Base-by-base conservation (phyloP, 352 stramenopile genomes). In the Globisporangium barbulae region DNA sequence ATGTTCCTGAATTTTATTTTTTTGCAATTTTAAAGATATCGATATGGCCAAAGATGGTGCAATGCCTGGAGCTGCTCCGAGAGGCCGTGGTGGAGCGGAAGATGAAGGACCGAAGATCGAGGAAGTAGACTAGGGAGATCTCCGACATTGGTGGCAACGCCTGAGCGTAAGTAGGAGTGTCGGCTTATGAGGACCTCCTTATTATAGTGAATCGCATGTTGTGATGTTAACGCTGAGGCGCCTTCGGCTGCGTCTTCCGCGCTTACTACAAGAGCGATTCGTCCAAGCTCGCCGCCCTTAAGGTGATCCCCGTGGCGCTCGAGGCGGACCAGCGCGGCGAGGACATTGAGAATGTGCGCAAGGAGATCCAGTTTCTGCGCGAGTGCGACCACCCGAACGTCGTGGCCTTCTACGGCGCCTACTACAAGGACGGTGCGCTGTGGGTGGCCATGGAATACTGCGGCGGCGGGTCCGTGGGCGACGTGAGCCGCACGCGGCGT, bases 401-500 rank as follows among this genome's bases (percentile, higher is more conserved):
- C 57, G 81, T 90, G 10, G 81, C 78, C n/a, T 90, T 92, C 63
- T 82, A 81, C 49, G 81, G 76, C 2, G 83, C 83, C 21, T 92
- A 89, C 74, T 92, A 90, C 73, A 89, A 90, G 62, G 83, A 96
- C 61, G 78, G 83, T 9, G 88, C 90, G 53, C 70, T 94, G 12
- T 97, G 89, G 84, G 79, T 97, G 21, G 85, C 89, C 1, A 97
- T 97, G 90, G 88, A 97, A 61, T 90, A 93, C 68, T 96, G 88
- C 58, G 89, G 77, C 13, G 87, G 90, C 21, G 90, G 90, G 2
- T 95, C 83, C 4, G 79, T 95, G 6, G 83, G 80, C 53, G 88
- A 96, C 41, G 72, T 97, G 30, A 76, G 78, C 52, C 75, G 78
- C 33, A 39, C 33, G 2, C 33, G 33, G 33, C 33, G 33, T 39